Base-by-base conservation (phyloP, 2,329 filamentous ascomycete species). In the Domatiomyces catenatus region DNA sequence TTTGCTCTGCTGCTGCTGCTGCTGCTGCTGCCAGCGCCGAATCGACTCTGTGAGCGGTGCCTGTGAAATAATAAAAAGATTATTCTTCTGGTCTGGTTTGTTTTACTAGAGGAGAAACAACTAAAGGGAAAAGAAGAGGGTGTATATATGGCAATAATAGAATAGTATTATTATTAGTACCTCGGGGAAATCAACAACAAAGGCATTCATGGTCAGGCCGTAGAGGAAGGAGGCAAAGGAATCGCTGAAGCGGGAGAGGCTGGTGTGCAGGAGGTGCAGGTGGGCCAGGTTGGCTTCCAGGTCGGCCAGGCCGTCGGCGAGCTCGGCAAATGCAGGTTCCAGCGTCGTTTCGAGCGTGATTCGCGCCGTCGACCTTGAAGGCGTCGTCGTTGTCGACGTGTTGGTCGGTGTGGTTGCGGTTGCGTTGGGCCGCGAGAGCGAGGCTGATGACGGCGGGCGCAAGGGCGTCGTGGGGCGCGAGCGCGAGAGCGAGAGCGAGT, bases 221-320 rank as follows among this genome's bases (percentile, higher is more conserved):
- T 96, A 98, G 45, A 98, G 70, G 62, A 98, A 96, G 59, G 84
- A 87, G 1, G 88, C 88, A 67, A 98, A 98, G 63, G 85, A 93
- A 73, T 98, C 92, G 67, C 83, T 90, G 68, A 98, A 98, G 22
- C 92, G 80, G 20, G 86, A 80, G 58, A 98, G 69, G 62, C 86
- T 94, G 71, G 96, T 90, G 63, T 98, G 88, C 82, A 98, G 93
- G 56, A 95, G 72, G 67, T 96, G 90, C 58, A 98, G 81, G 65
- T 95, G 88, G 83, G 94, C 87, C 72, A 96, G 88, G 66, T 98
- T 96, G 54, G 88, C 86, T 71, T 98, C 92, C 8, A 98, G 77
- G 61, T 96, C 92, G 20, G 88, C 87, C 79, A 96, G 89, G 52
- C 85, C 84, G 66, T 98, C 92, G 8, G 86, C 84, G 1, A 98